Evolutionary conservation across 1,139 yeast species (phyloP).

Genomic region (Taphrina flavorubra): DNA sequence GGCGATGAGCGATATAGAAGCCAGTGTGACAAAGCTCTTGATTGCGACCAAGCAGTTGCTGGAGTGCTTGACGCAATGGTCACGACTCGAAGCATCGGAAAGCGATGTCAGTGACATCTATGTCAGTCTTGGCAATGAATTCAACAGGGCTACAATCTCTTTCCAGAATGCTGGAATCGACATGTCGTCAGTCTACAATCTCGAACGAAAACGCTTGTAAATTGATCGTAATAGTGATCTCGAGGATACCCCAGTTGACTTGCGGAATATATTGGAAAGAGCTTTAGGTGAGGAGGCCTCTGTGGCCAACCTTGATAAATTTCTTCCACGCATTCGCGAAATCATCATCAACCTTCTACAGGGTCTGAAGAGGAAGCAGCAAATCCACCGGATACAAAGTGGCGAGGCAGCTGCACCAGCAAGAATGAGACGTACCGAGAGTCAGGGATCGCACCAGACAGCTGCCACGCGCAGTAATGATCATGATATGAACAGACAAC

Average conservation of each 20-base stretch:
- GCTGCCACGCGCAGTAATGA: slow-evolving; percentile 27
- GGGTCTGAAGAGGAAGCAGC: slow-evolving; percentile 80
- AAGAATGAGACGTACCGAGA: slow-evolving; percentile 11
- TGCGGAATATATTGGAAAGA: slow-evolving; percentile 79
- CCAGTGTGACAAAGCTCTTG: slow-evolving; percentile 78
- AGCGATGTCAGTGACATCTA: slow-evolving; percentile 88
- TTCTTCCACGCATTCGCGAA: slow-evolving; percentile 82
- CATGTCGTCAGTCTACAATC: slow-evolving; percentile 52
- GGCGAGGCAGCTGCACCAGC: slow-evolving; percentile 35
- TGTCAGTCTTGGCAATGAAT: slow-evolving; percentile 91
- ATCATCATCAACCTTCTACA: slow-evolving; percentile 82
- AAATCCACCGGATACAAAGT: slow-evolving; percentile 50
- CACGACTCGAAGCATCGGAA: slow-evolving; percentile 76
- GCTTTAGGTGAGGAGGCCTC: slow-evolving; percentile 87
- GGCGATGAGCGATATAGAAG: slow-evolving; percentile 55
- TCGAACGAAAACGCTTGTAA: not conserved
- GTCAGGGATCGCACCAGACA: slow-evolving; percentile 1
- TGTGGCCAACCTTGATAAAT: slow-evolving; percentile 78
- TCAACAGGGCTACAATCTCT: slow-evolving; percentile 80
- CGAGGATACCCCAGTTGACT: slow-evolving; percentile 75
- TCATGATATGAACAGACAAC: slow-evolving; percentile 21
- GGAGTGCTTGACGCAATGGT: slow-evolving; percentile 90
- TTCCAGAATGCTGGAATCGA: slow-evolving; percentile 72
- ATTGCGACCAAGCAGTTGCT: slow-evolving; percentile 88
- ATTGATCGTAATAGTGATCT: slow-evolving; percentile 57